These are phyloP conservation scores for Fraxinus nigra DNA, from an alignment of 305 asterid species.

Conservation along the genomic window DNA sequence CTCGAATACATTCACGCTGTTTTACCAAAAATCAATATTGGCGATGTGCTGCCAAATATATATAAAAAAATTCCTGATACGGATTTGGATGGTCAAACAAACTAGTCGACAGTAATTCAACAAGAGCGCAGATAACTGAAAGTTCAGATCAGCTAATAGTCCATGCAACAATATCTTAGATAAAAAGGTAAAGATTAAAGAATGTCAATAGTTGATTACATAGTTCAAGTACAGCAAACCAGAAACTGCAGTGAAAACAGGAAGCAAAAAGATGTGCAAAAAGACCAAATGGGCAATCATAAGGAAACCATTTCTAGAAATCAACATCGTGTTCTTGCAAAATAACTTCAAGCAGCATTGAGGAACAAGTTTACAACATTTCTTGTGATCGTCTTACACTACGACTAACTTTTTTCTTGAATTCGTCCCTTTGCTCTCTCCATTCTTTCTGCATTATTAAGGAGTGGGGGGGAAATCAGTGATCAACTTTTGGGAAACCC, in stretches of 20 bases:
- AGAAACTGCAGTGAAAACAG: background rate
- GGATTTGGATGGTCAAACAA: too few relatives aligned
- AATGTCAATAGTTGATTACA: background rate
- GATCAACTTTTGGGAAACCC: background rate
- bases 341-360: background rate
- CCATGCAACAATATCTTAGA: background rate
- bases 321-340: background rate
- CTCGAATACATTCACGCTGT: too few relatives aligned
- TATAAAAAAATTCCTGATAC: too few relatives aligned
- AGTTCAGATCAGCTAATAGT: background rate
- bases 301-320: background rate
- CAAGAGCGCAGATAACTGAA: too few relatives aligned
- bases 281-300: background rate
- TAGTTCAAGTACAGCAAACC: background rate
- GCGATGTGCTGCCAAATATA: too few relatives aligned
- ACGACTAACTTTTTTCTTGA: constrained; percentile 28
- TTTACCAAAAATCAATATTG: too few relatives aligned
- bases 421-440: constrained; percentile 27
- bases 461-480: background rate
- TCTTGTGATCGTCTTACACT: constrained; percentile 33
- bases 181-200: background rate
- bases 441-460: constrained; percentile 24
- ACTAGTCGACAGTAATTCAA: too few relatives aligned
- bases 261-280: too few relatives aligned
- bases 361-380: constrained; percentile 6